Conservation (phyloP, 176 grass and related monocot genomes). For the Cymbopogon citratus region DNA sequence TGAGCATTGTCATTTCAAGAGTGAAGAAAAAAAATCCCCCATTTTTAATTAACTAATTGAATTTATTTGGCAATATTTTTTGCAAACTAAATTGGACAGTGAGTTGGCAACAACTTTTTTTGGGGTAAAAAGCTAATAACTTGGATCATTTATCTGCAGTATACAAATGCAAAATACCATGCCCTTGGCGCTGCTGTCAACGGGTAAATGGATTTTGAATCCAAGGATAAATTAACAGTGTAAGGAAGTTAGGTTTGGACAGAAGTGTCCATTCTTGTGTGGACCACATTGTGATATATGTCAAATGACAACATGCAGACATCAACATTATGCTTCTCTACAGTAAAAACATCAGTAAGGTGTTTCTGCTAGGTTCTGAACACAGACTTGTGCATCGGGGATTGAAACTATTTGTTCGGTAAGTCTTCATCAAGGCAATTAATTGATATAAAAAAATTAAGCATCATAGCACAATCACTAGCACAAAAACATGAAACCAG, state of each 20-base stretch:
- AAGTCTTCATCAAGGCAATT: background rate
- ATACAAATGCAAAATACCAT: background rate
- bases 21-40: no score
- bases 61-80: background rate
- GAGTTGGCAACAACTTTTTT: background rate
- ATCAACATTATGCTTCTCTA: background rate
- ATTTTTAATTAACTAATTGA: background rate
- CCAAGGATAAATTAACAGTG: background rate
- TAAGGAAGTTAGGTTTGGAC: background rate
- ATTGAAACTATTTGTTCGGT: background rate
- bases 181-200: background rate
- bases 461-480: background rate
- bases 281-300: background rate
- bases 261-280: background rate
- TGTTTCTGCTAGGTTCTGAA: background rate
- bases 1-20: no score
- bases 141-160: background rate
- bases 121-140: background rate
- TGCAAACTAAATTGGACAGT: background rate
- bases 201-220: background rate
- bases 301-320: background rate
- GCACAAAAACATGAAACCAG: background rate
- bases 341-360: background rate
- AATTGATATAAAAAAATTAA: background rate
- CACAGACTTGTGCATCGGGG: background rate